A percentile compares a stretch with the other conserved stretches of the same genome.
These are phyloP conservation scores for Trichocladium antarcticum DNA, from an alignment of 495 filamentous ascomycete genomes.

Conservation along the genomic window DNA sequence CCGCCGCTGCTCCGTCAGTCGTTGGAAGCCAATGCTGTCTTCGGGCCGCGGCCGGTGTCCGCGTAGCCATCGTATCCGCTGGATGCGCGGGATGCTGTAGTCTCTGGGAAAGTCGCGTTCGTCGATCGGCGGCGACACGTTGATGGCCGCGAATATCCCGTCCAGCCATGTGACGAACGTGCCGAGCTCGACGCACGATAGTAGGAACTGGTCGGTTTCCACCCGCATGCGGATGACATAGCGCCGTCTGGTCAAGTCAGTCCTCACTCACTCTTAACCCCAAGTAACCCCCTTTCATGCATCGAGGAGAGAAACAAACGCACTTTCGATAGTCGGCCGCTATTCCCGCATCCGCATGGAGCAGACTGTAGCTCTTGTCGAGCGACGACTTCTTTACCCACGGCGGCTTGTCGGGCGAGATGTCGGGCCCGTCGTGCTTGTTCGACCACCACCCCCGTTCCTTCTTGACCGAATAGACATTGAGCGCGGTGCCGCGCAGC, in stretches of 20 bases:
- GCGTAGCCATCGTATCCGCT: conserved; percentile 29
- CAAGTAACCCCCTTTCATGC: background rate
- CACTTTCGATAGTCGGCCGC: conserved; percentile 53
- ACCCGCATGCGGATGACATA: conserved; percentile 51
- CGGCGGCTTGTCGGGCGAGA: conserved; percentile 33
- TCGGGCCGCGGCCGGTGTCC: conserved; percentile 21
- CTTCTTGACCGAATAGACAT: conserved; percentile 44
- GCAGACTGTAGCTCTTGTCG: conserved; percentile 47
- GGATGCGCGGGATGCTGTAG: conserved; percentile 41
- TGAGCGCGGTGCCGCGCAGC: conserved; percentile 50
- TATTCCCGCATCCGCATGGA: conserved; percentile 55
- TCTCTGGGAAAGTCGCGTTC: conserved; percentile 48
- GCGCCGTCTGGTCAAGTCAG: conserved; percentile 31
- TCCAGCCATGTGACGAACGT: conserved; percentile 49
- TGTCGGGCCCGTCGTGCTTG: conserved; percentile 22
- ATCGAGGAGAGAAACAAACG: conserved; percentile 12
- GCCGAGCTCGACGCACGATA: conserved; percentile 43
- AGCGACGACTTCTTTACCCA: conserved; percentile 36
- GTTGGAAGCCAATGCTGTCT: conserved; percentile 18
- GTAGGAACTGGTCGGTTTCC: conserved; percentile 54
- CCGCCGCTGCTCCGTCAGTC: conserved; percentile 13
- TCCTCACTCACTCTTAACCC: background rate
- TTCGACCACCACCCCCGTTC: conserved; percentile 30
- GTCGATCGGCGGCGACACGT: conserved; percentile 51
- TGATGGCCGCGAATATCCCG: conserved; percentile 52